A percentile compares a stretch with the other conserved stretches of the same genome.
These are phyloP conservation scores for Vigna radiata DNA, from an alignment of 306 rosid species.

Conservation along the genomic window DNA sequence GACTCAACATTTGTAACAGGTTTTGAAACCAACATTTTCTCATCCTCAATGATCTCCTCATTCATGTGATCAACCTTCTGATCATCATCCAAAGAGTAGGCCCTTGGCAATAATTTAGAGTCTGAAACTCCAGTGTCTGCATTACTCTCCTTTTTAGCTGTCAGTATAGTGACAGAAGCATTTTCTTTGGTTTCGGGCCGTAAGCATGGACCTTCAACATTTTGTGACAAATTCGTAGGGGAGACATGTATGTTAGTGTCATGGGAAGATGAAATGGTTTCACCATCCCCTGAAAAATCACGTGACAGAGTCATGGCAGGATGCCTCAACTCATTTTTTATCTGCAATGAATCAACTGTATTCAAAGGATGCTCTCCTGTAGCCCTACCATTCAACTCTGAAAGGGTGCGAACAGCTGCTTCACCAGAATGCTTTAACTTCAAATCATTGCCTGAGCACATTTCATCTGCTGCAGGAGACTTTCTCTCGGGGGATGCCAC, in stretches of 20 bases:
- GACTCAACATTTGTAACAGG: slow-evolving; percentile 45
- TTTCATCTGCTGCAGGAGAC: slow-evolving; percentile 54
- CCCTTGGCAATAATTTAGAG: slow-evolving; percentile 44
- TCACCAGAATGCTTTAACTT: slow-evolving; percentile 52
- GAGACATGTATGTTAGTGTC: slow-evolving; percentile 37
- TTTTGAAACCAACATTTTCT: slow-evolving; percentile 50
- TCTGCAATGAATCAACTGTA: slow-evolving; percentile 34
- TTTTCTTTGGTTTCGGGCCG: slow-evolving; percentile 44
- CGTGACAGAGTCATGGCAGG: neutral
- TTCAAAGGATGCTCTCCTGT: slow-evolving; percentile 42
- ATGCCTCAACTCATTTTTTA: slow-evolving; percentile 40
- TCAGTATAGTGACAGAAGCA: slow-evolving; percentile 33
- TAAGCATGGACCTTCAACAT: slow-evolving; percentile 41
- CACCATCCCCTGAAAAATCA: slow-evolving; percentile 47
- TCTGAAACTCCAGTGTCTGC: slow-evolving; percentile 57
- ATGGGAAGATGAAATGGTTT: slow-evolving; percentile 40
- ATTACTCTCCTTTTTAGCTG: slow-evolving; percentile 50
- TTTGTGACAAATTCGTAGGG: slow-evolving; percentile 36
- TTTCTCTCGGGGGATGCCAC: slow-evolving; percentile 61
- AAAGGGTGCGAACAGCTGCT: slow-evolving; percentile 39
- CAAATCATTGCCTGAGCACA: slow-evolving; percentile 52
- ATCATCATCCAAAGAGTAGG: slow-evolving; percentile 53
- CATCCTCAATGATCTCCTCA: slow-evolving; percentile 51
- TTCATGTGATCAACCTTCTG: slow-evolving; percentile 46
- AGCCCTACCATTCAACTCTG: slow-evolving; percentile 45